These are phyloP conservation scores for Lentinus brumalis DNA, from an alignment of 768 basidiomycete genomes.

Conservation along the genomic window DNA sequence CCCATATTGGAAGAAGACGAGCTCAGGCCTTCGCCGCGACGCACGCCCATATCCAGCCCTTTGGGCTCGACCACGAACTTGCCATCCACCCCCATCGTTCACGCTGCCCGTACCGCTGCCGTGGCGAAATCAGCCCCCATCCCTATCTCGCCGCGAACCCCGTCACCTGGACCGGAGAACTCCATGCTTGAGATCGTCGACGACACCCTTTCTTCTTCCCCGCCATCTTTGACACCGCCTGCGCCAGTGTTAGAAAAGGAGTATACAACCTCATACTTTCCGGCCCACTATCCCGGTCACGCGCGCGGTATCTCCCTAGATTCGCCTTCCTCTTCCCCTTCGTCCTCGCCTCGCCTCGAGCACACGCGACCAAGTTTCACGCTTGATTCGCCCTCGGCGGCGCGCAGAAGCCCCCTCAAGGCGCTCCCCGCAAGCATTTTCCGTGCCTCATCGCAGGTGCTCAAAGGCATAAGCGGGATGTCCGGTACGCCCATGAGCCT, in stretches of 20 bases:
- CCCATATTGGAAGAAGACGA: conserved; percentile 36
- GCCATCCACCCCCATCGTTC: neutral
- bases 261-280: conserved; percentile 8
- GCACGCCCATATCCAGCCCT: conserved; percentile 14
- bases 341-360: conserved; percentile 12
- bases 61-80: conserved; percentile 10
- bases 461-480: conserved; percentile 30
- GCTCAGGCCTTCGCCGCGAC: conserved; percentile 18
- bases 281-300: conserved; percentile 4
- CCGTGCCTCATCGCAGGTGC: conserved; percentile 30
- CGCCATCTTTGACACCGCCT: neutral
- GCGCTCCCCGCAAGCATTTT: conserved; percentile 23
- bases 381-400: neutral
- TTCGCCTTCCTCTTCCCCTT: conserved; percentile 11
- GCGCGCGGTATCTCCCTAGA: neutral
- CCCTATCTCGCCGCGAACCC: neutral
- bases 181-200: neutral
- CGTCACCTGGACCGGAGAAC: neutral
- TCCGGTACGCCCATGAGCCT: conserved; percentile 23
- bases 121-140: neutral
- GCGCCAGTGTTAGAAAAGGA: neutral
- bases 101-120: neutral
- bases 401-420: conserved; percentile 14
- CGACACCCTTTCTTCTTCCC: neutral
- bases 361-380: neutral